Evolutionary conservation across 768 basidiomycete species (phyloP), one percentile per base, ranked within the genome.

Genomic region (Tylopilus felleus): DNA sequence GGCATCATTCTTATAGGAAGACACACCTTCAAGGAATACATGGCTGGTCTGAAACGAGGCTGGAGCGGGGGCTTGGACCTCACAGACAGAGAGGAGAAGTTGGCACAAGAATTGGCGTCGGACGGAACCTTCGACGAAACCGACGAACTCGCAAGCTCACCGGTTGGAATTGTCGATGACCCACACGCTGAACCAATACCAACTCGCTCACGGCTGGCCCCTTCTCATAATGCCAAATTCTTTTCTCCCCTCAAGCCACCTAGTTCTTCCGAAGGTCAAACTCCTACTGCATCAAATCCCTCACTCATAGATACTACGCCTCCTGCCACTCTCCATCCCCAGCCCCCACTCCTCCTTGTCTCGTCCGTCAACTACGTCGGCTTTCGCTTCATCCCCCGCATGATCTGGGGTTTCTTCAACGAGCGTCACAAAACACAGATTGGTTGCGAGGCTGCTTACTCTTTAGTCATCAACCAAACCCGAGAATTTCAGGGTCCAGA

Each of bases 341-440:
- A 86, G 36, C 90, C 96, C 1, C 88, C 96, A 2, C 74, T 98
- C 49, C 79, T 92, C 23, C 77, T 93, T 40, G 82, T 93, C 28
- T 77, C 84, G 13, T 92, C 85, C 68, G 77, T 79, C 36, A 83
- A 93, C 63, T 79, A 86, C 60, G 77, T 96, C 49, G 94, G 94
- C 8, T 80, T 95, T 65, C 80, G 78, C 27, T 89, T 90, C 64
- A 84, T 96, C 52, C 94, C 94, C 13, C 72, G 81, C 61, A 95
- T 96, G 93, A 80, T 96, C 44, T 87, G 84, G 83, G 90, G 85
- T 58, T 93, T 93, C 72, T 98, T 97, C 76, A 94, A 93, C 67
- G 86, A 90, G 66, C 84, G 93, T 8, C 74, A 83, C 44, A 84
- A 88, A 64, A 92, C 93, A n/a, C 80, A 73, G 7, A 71, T 80